Conservation (phyloP, 2,329 filamentous ascomycete genomes). For the Aspergillus sp. region DNA sequence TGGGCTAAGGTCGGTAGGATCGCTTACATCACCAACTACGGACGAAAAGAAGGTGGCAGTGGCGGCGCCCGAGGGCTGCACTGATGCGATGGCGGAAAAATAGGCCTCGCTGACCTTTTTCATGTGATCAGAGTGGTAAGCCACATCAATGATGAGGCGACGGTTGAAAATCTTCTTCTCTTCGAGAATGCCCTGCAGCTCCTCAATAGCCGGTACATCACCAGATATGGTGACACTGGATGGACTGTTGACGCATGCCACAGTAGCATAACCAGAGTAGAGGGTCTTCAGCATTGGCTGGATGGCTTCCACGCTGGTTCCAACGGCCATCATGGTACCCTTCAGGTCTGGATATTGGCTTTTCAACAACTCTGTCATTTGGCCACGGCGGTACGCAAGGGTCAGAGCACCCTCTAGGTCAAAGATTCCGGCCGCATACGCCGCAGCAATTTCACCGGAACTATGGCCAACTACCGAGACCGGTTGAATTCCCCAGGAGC, state of each 20-base stretch:
- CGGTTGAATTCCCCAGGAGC: conserved; percentile 22
- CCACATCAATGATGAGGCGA: background rate
- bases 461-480: background rate
- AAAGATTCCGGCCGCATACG: background rate
- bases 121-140: background rate
- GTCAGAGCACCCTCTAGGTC: background rate
- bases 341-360: background rate
- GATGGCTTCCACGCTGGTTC: background rate
- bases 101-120: background rate
- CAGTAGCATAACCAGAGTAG: background rate
- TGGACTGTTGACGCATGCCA: background rate
- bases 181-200: background rate
- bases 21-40: background rate
- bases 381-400: background rate
- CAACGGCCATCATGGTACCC: background rate
- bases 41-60: background rate
- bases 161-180: background rate
- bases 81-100: background rate
- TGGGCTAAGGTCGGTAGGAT: background rate
- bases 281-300: background rate
- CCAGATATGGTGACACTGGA: background rate
- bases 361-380: background rate
- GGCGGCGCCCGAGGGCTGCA: background rate
- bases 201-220: background rate
- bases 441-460: background rate